These are phyloP conservation scores for Termitomyces bulborhizus DNA, from an alignment of 768 basidiomycete genomes.

Conservation along the genomic window DNA sequence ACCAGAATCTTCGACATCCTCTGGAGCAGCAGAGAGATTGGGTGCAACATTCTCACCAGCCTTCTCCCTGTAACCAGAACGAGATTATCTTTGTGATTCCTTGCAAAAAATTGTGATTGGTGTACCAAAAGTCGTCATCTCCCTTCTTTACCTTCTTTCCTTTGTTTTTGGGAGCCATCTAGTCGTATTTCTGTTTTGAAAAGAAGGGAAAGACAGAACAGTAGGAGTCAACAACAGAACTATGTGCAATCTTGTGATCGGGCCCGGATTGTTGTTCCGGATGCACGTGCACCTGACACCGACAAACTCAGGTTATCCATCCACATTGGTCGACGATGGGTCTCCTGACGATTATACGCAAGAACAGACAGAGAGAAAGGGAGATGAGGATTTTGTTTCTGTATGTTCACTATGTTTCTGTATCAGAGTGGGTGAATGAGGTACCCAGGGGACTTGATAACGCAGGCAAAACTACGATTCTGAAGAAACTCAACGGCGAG, in stretches of 20 bases:
- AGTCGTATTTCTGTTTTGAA: slow-evolving; percentile 6
- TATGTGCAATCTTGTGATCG: background rate
- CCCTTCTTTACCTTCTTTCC: slow-evolving; percentile 84
- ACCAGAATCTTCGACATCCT: slow-evolving; percentile 26
- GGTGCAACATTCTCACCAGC: slow-evolving; percentile 52
- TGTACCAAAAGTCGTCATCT: slow-evolving; percentile 82
- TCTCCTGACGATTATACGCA: slow-evolving; percentile 92
- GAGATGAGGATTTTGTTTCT: slow-evolving; percentile 97
- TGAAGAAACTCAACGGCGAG: slow-evolving; percentile 92
- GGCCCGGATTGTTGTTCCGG: slow-evolving; percentile 3
- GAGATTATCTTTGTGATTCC: slow-evolving; percentile 15
- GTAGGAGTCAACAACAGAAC: background rate
- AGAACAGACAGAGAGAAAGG: slow-evolving; percentile 91
- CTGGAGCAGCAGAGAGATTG: slow-evolving; percentile 35
- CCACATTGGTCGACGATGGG: slow-evolving; percentile 53
- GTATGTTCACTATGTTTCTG: slow-evolving; percentile 21
- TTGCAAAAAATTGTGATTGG: slow-evolving; percentile 10
- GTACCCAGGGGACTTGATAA: slow-evolving; percentile 86
- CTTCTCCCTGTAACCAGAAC: slow-evolving; percentile 43
- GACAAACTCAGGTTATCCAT: background rate
- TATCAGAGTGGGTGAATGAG: slow-evolving; percentile 4
- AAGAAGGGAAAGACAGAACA: background rate
- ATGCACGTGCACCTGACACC: background rate
- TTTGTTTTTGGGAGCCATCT: slow-evolving; percentile 59
- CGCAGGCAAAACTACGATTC: slow-evolving; percentile 96